phyloP scores from a whole-genome alignment of 2,329 filamentous ascomycete species.

The Zymoseptoria crescenta region DNA sequence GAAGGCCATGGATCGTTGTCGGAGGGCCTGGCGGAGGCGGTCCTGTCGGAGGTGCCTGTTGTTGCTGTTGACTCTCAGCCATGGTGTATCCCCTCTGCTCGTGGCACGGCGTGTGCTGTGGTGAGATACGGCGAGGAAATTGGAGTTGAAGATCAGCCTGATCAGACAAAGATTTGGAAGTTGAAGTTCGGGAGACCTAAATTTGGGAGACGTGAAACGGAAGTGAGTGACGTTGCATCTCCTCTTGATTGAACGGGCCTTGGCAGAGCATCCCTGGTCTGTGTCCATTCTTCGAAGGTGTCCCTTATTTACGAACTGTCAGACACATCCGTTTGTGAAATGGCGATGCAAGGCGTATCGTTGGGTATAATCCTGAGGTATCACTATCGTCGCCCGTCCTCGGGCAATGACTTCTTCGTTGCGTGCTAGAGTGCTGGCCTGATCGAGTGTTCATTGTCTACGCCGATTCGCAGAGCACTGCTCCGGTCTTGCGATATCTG shows the following conservation, averaged over 20 bases:
- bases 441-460: background rate
- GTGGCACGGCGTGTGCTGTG: background rate
- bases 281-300: no score
- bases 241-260: background rate
- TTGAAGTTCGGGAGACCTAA: background rate
- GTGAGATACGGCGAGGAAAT: background rate
- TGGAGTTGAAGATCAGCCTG: background rate
- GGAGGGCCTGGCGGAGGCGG: background rate
- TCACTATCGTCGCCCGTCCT: background rate
- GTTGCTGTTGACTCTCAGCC: background rate
- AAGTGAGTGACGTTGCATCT: background rate
- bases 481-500: no score
- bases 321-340: background rate
- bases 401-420: background rate
- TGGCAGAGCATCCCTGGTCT: background rate
- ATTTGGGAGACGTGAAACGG: background rate
- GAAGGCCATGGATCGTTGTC: background rate
- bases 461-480: no score
- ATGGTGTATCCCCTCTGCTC: background rate
- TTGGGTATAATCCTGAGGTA: background rate
- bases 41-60: background rate
- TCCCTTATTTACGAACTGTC: no score
- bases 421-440: background rate
- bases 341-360: background rate
- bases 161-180: background rate